These are phyloP conservation scores for Cymbomonas tetramitiformis DNA, from an alignment of 139 green algal species.

Conservation along the genomic window DNA sequence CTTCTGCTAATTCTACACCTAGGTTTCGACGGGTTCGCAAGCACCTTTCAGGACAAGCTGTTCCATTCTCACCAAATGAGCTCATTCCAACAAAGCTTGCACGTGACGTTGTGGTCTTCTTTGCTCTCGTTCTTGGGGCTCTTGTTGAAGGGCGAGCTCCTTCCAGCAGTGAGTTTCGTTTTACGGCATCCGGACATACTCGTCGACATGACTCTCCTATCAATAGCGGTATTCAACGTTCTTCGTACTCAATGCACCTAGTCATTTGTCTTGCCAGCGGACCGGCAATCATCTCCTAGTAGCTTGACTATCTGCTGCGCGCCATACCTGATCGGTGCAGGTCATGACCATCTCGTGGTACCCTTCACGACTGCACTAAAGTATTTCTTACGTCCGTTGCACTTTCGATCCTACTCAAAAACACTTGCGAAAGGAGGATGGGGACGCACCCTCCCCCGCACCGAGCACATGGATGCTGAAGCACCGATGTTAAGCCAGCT, in stretches of 20 bases:
- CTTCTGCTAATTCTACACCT: too few relatives aligned
- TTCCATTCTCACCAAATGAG: slow-evolving; percentile 87
- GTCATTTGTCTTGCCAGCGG: too few relatives aligned
- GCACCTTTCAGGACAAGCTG: slow-evolving; percentile 75
- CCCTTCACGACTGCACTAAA: too few relatives aligned
- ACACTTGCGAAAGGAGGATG: neutral
- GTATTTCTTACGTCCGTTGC: neutral
- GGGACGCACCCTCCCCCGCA: neutral
- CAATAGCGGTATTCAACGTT: too few relatives aligned
- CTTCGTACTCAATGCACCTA: too few relatives aligned
- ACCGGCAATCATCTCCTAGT: too few relatives aligned
- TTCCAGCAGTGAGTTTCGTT: slow-evolving; percentile 44
- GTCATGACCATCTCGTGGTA: too few relatives aligned
- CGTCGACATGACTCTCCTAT: slow-evolving; percentile 40
- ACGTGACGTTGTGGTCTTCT: slow-evolving; percentile 50
- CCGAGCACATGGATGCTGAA: neutral
- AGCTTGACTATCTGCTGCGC: too few relatives aligned
- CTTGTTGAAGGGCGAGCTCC: slow-evolving; percentile 40
- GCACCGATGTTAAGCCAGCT: neutral
- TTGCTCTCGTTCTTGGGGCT: slow-evolving; percentile 32
- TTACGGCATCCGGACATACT: slow-evolving; percentile 35
- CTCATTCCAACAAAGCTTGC: slow-evolving; percentile 61
- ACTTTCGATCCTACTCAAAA: neutral
- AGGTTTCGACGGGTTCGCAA: slow-evolving; percentile 82
- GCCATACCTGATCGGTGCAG: too few relatives aligned